A percentile compares a stretch with the other conserved stretches of the same genome.
These are phyloP conservation scores for Pyrrhoderma lamaoense DNA, from an alignment of 1,284 basidiomycete species.

Conservation along the genomic window DNA sequence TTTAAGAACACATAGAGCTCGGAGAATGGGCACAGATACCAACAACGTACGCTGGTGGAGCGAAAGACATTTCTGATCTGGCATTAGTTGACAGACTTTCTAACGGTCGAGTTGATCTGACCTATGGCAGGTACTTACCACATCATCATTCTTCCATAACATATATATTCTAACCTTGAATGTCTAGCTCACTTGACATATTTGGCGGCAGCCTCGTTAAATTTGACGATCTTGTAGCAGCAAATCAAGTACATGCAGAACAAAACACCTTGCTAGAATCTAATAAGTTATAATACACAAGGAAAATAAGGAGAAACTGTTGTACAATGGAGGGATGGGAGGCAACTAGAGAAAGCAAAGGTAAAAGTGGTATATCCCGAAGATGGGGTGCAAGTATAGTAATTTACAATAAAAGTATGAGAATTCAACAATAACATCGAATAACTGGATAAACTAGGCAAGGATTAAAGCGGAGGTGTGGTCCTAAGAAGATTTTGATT, in stretches of 20 bases:
- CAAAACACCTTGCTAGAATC: no score
- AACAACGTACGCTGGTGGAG: constrained; percentile 96
- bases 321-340: background rate
- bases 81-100: constrained; percentile 79
- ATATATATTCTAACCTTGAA: constrained; percentile 9
- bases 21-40: constrained; percentile 90
- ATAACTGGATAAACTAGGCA: no score
- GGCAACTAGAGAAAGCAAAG: background rate
- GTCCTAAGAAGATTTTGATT: no score
- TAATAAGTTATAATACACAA: background rate
- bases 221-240: constrained; percentile 57
- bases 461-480: no score
- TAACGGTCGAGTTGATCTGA: constrained; percentile 85
- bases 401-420: background rate
- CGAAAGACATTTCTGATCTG: constrained; percentile 83
- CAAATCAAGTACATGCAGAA: no score
- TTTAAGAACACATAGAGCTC: constrained; percentile 47
- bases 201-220: constrained; percentile 73
- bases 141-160: background rate
- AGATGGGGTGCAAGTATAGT: background rate
- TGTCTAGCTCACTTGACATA: constrained; percentile 66
- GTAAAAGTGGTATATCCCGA: background rate
- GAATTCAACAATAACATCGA: background rate
- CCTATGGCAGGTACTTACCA: constrained; percentile 76
- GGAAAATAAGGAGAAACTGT: background rate